Evolutionary conservation across 2,329 filamentous ascomycete species (phyloP), one percentile per base, ranked within the genome.

Genomic region (Daldinia sp.): DNA sequence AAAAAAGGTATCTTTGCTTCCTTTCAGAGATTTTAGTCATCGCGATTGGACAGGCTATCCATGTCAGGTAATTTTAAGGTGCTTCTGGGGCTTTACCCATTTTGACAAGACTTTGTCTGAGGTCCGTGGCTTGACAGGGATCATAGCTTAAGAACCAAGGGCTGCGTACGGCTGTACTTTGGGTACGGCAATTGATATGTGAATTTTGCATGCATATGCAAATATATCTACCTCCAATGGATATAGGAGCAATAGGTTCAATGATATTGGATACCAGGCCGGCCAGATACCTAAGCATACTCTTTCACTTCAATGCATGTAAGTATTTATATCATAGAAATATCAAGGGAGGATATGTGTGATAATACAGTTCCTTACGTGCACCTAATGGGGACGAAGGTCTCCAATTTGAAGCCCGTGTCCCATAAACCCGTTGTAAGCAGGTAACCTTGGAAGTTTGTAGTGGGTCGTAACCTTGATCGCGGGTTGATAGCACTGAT

Each of bases 21-120:
- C 54, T 54, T 53, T 56, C 56, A 51, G 64, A 67, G 49, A 30
- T 53, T 45, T 49, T 50, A 27, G 49, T 7, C 11, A 13, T 55
- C 39, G 49, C 63, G 50, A 70, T 72, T 68, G 61, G 70, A 57
- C 41, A 48, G 34, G 45, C 13, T 25, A 62, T 49, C 72, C 72
- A 62, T 70, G 70, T 63, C 66, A 51, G 32, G 59, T 64, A 73
- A 73, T 74, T 70, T 74, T 66, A 72, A 69, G 63, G 55, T 68
- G 62, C 69, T 64, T 70, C 62, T 51, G 45, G 21, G 59, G 51
- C 69, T 59, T 72, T 68, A 29, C 72, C 61, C 39, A 48, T 64
- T 70, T 41, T 19, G 53, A 39, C 30, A 67, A 62, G 63, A 60
- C 48, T 45, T 41, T 35, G 63, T 53, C 49, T 34, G 58, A 57